These are phyloP conservation scores for Cinnamomum micranthum DNA, from an alignment of 164 flowering plant species.

Conservation along the genomic window DNA sequence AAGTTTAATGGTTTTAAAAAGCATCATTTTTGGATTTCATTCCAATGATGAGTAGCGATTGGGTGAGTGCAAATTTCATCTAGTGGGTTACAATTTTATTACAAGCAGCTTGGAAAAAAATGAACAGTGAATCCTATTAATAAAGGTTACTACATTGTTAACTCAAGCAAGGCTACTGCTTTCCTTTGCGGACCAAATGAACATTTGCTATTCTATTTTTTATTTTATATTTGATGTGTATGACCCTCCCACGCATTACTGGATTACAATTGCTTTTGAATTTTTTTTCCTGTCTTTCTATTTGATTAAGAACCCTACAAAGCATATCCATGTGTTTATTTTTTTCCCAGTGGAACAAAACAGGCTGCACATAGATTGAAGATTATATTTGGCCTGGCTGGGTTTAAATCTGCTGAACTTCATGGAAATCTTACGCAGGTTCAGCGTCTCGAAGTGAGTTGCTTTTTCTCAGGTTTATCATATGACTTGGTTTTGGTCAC, in stretches of 20 bases:
- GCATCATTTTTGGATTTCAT: too few relatives aligned
- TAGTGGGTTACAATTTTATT: too few relatives aligned
- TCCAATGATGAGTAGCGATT: too few relatives aligned
- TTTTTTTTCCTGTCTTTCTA: neutral
- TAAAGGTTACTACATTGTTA: too few relatives aligned
- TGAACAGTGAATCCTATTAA: too few relatives aligned
- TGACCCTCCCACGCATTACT: neutral
- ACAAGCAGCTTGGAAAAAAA: too few relatives aligned
- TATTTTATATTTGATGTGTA: neutral
- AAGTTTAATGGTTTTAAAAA: too few relatives aligned
- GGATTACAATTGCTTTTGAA: neutral
- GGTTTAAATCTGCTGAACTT: conserved; percentile 89
- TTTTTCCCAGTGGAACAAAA: conserved; percentile 75
- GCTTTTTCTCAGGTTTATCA: neutral
- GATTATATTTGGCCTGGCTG: conserved; percentile 83
- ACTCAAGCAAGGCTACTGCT: too few relatives aligned
- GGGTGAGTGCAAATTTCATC: too few relatives aligned
- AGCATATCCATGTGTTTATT: neutral
- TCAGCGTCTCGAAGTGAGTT: conserved; percentile 88
- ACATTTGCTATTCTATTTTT: too few relatives aligned
- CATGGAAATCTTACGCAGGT: conserved; percentile 95
- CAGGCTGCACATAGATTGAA: conserved; percentile 91
- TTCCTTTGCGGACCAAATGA: too few relatives aligned
- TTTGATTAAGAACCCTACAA: neutral
- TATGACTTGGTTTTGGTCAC: neutral